phyloP scores from a whole-genome alignment of 306 rosid species.

The Quercus robur region DNA sequence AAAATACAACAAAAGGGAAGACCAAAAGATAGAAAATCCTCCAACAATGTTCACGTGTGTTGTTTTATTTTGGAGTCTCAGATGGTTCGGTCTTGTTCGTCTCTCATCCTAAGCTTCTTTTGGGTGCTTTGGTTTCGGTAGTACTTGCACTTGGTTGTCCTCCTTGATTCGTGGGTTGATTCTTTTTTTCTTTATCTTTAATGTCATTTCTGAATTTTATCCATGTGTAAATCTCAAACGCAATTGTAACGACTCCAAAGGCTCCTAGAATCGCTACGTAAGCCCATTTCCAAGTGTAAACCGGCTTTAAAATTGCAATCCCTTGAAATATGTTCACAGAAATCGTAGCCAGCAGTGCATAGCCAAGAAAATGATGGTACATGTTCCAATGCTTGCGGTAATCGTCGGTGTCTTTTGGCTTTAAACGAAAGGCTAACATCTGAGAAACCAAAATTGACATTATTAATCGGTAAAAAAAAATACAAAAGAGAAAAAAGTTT shows the following conservation, averaged over 20 bases:
- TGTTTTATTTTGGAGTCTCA: no score
- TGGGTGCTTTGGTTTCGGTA: no score
- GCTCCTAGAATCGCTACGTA: constrained; percentile 47
- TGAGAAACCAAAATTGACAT: constrained; percentile 12
- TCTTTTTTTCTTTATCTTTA: not conserved
- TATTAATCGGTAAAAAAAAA: not conserved
- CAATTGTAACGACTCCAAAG: constrained; percentile 32
- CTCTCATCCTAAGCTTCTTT: no score
- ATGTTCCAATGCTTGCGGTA: constrained; percentile 77
- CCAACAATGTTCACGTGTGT: no score
- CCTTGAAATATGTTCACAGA: constrained; percentile 67
- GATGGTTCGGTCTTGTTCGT: no score
- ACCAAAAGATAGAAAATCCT: no score
- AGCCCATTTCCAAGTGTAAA: constrained; percentile 42
- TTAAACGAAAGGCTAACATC: constrained; percentile 66
- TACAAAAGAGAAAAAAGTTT: not conserved
- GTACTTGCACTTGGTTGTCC: no score
- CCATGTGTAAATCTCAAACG: constrained; percentile 62
- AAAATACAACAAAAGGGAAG: no score
- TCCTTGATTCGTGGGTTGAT: no score
- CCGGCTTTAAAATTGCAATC: constrained; percentile 53
- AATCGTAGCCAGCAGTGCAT: constrained; percentile 45
- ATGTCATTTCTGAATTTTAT: not conserved
- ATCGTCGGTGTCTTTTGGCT: constrained; percentile 34
- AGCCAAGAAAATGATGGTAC: constrained; percentile 91